phyloP scores from a whole-genome alignment of 1,284 basidiomycete species.

The Volvariella volvacea region DNA sequence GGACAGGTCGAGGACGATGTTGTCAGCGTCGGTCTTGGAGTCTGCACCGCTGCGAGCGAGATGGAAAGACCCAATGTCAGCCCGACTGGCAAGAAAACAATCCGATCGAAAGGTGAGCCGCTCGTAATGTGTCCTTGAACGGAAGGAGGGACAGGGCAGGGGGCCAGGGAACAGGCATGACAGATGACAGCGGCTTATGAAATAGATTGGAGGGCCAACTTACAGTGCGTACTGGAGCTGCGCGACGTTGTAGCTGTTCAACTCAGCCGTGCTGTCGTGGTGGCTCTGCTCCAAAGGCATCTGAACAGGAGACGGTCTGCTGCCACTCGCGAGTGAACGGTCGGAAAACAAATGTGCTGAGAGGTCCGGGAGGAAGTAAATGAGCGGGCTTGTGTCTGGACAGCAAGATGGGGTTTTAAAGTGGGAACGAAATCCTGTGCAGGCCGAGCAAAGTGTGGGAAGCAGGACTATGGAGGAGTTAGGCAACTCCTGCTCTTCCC shows the following conservation, averaged over 20 bases:
- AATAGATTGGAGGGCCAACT: constrained; percentile 21
- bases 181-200: constrained; percentile 20
- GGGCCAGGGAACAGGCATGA: constrained; percentile 10
- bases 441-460: constrained; percentile 8
- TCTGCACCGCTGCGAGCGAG: constrained; percentile 22
- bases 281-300: constrained; percentile 1
- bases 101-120: not conserved
- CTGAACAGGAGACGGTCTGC: constrained; percentile 13
- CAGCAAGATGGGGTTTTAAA: constrained; percentile 6
- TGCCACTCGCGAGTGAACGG: constrained; percentile 9
- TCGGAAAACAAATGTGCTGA: not conserved
- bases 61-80: constrained; percentile 10
- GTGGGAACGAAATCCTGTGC: not conserved
- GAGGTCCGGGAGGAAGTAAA: constrained; percentile 6
- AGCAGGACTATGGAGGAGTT: not conserved
- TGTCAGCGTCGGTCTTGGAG: constrained; percentile 28
- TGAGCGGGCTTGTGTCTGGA: constrained; percentile 1
- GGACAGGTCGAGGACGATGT: constrained; percentile 36
- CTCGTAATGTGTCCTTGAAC: constrained; percentile 11
- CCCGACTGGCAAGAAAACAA: constrained; percentile 5
- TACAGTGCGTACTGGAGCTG: constrained; percentile 56
- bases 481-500: not conserved
- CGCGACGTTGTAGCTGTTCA: constrained; percentile 56
- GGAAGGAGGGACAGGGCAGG: constrained; percentile 14
- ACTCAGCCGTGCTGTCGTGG: constrained; percentile 17